phyloP scores from a whole-genome alignment of 805 yeast species.

The Deakozyma indianensis region DNA sequence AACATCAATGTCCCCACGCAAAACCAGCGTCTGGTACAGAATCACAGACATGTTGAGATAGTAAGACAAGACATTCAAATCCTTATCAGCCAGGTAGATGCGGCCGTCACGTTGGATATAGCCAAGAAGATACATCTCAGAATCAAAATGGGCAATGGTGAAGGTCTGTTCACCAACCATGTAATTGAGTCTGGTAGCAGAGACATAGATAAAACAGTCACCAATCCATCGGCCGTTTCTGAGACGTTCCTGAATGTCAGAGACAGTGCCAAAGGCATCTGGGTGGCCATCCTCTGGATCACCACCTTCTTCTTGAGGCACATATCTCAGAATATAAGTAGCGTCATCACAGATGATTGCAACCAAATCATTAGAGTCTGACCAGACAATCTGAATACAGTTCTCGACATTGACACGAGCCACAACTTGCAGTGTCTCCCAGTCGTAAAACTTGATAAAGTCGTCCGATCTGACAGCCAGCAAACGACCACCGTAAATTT shows the following conservation, averaged over 20 bases:
- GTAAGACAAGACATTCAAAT: slow-evolving; percentile 69
- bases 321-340: slow-evolving; percentile 62
- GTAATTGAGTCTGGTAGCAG: slow-evolving; percentile 78
- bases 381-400: slow-evolving; percentile 75
- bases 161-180: slow-evolving; percentile 89
- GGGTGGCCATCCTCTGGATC: slow-evolving; percentile 76
- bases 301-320: slow-evolving; percentile 41
- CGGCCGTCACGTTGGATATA: slow-evolving; percentile 83
- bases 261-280: slow-evolving; percentile 68
- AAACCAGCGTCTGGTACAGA: slow-evolving; percentile 89
- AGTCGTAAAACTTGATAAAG: slow-evolving; percentile 78
- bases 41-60: slow-evolving; percentile 70
- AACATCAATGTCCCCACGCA: slow-evolving; percentile 86
- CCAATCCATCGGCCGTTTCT: slow-evolving; percentile 94
- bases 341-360: slow-evolving; percentile 58
- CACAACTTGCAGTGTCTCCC: slow-evolving; percentile 79
- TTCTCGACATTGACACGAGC: slow-evolving; percentile 76
- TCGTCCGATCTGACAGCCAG: slow-evolving; percentile 68
- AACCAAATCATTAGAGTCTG: slow-evolving; percentile 82
- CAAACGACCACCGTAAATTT: slow-evolving; percentile 78
- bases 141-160: slow-evolving; percentile 86
- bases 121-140: slow-evolving; percentile 72
- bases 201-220: slow-evolving; percentile 88
- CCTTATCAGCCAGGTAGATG: slow-evolving; percentile 83
- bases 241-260: slow-evolving; percentile 68